These are phyloP conservation scores for Penicillium cataractarum DNA, from an alignment of 495 filamentous ascomycete genomes.

Conservation along the genomic window DNA sequence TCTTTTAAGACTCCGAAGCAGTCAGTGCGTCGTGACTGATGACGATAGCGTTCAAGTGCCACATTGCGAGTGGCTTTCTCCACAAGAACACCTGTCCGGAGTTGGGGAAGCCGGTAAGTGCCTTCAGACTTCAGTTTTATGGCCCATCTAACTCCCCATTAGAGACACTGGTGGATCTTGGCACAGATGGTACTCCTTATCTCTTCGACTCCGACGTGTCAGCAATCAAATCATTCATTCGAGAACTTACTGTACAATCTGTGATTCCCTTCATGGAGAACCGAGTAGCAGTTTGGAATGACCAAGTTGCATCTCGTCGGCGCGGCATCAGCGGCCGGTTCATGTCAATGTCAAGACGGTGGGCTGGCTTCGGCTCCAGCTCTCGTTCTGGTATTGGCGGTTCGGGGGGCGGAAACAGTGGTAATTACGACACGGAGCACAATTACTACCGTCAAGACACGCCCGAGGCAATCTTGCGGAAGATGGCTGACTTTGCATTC, in stretches of 20 bases:
- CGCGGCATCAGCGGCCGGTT: conserved; percentile 87
- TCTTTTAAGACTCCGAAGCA: conserved; percentile 79
- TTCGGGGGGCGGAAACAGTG: conserved; percentile 45
- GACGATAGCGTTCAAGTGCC: conserved; percentile 87
- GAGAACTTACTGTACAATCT: conserved; percentile 91
- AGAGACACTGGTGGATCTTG: conserved; percentile 61
- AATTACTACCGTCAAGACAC: conserved; percentile 84
- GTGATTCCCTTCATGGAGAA: conserved; percentile 95
- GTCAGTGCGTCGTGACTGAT: conserved; percentile 84
- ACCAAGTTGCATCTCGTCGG: conserved; percentile 89
- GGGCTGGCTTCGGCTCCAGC: conserved; percentile 75
- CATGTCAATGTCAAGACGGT: conserved; percentile 87
- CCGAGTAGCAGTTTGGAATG: conserved; percentile 88
- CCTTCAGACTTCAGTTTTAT: background rate
- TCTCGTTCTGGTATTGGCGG: conserved; percentile 47
- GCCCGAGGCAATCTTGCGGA: conserved; percentile 88
- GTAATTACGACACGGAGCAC: conserved; percentile 76
- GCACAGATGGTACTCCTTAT: conserved; percentile 68
- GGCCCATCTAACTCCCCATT: conserved; percentile 23
- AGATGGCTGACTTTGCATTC: conserved; percentile 91
- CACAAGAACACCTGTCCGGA: conserved; percentile 77
- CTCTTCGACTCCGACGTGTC: conserved; percentile 91
- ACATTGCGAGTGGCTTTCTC: conserved; percentile 83
- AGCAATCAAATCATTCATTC: conserved; percentile 82
- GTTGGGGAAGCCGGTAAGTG: conserved; percentile 63